A percentile compares a stretch with the other conserved stretches of the same genome.
Evolutionary conservation across 176 grass and related monocot species (phyloP).

Genomic region (maize (Zea mays)): Zm-B73-REFERENCE-NAM-5.0 NC_050096.1:285381001-285381500

Average conservation of each 20-base stretch:
- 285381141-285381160: slow-evolving; percentile 82
- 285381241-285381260: slow-evolving; percentile 83
- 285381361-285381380: slow-evolving; percentile 93
- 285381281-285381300: slow-evolving; percentile 94
- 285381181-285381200: slow-evolving; percentile 97
- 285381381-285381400: slow-evolving; percentile 79
- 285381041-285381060: slow-evolving; percentile 93
- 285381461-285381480: slow-evolving; percentile 77
- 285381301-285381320: slow-evolving; percentile 84
- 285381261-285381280: slow-evolving; percentile 94
- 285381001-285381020: slow-evolving; percentile 92
- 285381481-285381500: slow-evolving; percentile 71
- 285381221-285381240: slow-evolving; percentile 93
- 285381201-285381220: slow-evolving; percentile 98
- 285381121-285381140: slow-evolving; percentile 55
- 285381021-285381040: slow-evolving; percentile 98
- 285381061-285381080: slow-evolving; percentile 93
- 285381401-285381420: slow-evolving; percentile 94
- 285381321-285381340: slow-evolving; percentile 87
- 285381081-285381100: slow-evolving; percentile 90
- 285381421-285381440: slow-evolving; percentile 79
- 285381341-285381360: slow-evolving; percentile 74
- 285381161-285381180: slow-evolving; percentile 78
- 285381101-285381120: slow-evolving; percentile 87
- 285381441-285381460: slow-evolving; percentile 75